Conservation (phyloP, 2,329 filamentous ascomycete species). For the Lasiodiplodia hormozganensis region DNA sequence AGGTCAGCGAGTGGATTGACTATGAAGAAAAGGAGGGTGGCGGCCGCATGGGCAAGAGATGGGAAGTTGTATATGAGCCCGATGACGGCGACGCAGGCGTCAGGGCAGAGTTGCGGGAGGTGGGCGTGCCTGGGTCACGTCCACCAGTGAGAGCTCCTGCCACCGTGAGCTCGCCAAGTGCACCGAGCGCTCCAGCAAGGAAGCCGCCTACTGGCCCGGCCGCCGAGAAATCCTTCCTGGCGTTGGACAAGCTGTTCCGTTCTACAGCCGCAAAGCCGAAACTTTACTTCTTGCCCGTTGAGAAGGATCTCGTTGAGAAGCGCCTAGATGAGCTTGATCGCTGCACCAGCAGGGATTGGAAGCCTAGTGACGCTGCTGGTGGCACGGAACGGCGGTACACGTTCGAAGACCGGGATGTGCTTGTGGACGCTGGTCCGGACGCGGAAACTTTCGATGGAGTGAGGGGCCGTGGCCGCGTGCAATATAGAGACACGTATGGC, state of each 20-base stretch:
- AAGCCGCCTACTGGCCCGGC: conserved; percentile 31
- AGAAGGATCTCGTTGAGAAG: conserved; percentile 67
- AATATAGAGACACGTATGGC: conserved; percentile 30
- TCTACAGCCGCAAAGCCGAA: conserved; percentile 68
- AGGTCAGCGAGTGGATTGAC: conserved; percentile 75
- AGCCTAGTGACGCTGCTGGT: conserved; percentile 15
- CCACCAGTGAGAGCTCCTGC: conserved; percentile 25
- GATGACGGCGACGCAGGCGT: conserved; percentile 41
- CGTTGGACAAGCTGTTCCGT: conserved; percentile 66
- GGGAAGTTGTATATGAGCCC: conserved; percentile 72
- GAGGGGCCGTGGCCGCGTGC: conserved; percentile 33
- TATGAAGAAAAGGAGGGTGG: conserved; percentile 63
- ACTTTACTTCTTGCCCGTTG: conserved; percentile 71
- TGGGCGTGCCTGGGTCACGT: conserved; percentile 34
- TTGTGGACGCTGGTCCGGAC: conserved; percentile 51
- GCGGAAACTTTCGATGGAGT: conserved; percentile 35
- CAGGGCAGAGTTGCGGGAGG: conserved; percentile 64
- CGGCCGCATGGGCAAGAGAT: conserved; percentile 59
- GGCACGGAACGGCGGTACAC: conserved; percentile 44
- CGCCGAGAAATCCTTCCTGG: conserved; percentile 53
- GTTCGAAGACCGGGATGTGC: conserved; percentile 52
- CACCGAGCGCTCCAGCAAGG: conserved; percentile 1
- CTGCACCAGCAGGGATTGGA: conserved; percentile 52
- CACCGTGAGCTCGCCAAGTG: conserved; percentile 4
- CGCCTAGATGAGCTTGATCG: conserved; percentile 67